Percentiles rank a stretch among this genome's conserved stretches.
These are phyloP conservation scores for Metarhizium brunneum DNA, from an alignment of 2,329 filamentous ascomycete species.

Conservation along the genomic window DNA sequence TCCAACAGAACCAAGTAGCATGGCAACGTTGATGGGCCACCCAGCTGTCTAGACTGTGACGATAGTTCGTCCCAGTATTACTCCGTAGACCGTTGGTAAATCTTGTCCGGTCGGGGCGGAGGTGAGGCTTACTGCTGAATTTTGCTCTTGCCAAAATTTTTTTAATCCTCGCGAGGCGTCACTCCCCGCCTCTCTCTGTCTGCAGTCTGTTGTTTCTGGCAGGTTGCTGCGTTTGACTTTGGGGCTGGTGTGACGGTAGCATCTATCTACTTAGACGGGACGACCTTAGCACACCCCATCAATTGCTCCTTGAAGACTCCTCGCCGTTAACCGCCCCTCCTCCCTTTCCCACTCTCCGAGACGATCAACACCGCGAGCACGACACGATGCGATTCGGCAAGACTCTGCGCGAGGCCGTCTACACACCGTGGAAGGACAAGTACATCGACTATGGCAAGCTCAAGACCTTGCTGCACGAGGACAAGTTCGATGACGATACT, in stretches of 20 bases:
- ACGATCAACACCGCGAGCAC: background rate
- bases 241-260: background rate
- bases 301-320: background rate
- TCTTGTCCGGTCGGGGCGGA: too few species aligned
- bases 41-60: too few species aligned
- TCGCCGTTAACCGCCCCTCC: background rate
- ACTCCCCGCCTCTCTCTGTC: background rate
- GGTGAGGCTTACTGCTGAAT: too few species aligned
- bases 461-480: slow-evolving; percentile 79
- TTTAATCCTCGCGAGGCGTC: background rate
- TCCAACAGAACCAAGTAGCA: too few species aligned
- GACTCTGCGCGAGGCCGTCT: slow-evolving; percentile 71
- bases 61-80: too few species aligned
- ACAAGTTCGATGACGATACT: slow-evolving; percentile 50
- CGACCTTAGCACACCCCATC: background rate
- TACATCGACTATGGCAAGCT: slow-evolving; percentile 96
- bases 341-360: background rate
- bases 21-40: too few species aligned
- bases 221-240: background rate
- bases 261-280: background rate
- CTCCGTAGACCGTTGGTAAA: too few species aligned
- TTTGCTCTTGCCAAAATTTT: background rate
- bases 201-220: background rate
- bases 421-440: slow-evolving; percentile 81
- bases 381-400: slow-evolving; percentile 79